Conservation (phyloP, 2,329 filamentous ascomycete species). For the Ophiosphaerella herpotricha region DNA sequence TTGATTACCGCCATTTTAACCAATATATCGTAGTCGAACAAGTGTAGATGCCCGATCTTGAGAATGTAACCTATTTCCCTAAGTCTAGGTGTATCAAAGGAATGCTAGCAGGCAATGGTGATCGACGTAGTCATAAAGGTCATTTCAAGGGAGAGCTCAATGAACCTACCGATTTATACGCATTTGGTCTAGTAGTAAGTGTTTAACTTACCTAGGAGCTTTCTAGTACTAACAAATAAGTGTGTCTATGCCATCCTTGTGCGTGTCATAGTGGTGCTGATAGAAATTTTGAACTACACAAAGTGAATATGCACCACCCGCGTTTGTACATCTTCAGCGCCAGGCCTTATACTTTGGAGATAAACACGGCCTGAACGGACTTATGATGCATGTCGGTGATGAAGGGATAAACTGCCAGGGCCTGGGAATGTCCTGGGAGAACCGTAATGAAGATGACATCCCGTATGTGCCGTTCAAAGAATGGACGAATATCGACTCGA, state of each 20-base stretch:
- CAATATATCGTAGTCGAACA: slow-evolving; percentile 17
- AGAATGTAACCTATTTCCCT: slow-evolving; percentile 26
- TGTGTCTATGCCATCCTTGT: slow-evolving; percentile 31
- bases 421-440: slow-evolving; percentile 42
- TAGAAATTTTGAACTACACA: slow-evolving; percentile 26
- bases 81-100: slow-evolving; percentile 36
- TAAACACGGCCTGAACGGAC: slow-evolving; percentile 27
- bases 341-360: slow-evolving; percentile 37
- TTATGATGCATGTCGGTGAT: slow-evolving; percentile 37
- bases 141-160: slow-evolving; percentile 32
- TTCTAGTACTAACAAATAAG: slow-evolving; percentile 4
- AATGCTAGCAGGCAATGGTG: slow-evolving; percentile 35
- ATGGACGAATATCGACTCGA: slow-evolving; percentile 42
- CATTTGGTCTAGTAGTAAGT: slow-evolving; percentile 34
- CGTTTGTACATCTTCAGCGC: slow-evolving; percentile 30
- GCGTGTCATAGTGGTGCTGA: slow-evolving; percentile 30
- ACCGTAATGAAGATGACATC: slow-evolving; percentile 33
- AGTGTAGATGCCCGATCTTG: slow-evolving; percentile 20
- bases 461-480: slow-evolving; percentile 40
- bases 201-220: background rate
- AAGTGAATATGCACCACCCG: slow-evolving; percentile 22
- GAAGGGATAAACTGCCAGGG: slow-evolving; percentile 36
- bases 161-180: slow-evolving; percentile 37
- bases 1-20: slow-evolving; percentile 17
- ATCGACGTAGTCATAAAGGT: slow-evolving; percentile 40